Evolutionary conservation across 495 filamentous ascomycete genomes (phyloP), one percentile per base, ranked within the genome.

Genomic region (Talaromyces liani): DNA sequence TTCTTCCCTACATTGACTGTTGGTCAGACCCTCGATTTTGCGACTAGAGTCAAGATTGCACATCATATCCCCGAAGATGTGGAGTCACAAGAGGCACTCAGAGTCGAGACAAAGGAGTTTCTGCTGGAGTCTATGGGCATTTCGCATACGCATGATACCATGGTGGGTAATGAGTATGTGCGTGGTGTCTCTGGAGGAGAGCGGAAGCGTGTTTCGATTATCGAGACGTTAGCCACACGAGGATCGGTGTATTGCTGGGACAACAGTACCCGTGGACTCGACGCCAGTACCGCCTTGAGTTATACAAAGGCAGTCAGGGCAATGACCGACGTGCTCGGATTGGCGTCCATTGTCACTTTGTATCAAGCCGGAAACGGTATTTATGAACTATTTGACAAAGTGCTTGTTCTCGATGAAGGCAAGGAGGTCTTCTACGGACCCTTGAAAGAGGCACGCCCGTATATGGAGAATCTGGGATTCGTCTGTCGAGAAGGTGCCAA

Each of bases 141-240:
- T 56, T 83, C 90, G 64, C 90, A 94, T 69, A 93, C 90, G 0
- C 79, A 82, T n/a, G 79, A 90, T 67, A 95, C 91, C 0, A 87
- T 91, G 64, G 89, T 94, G 20, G 91, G 91, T 10, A 88, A 91
- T 64, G 84, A 85, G 6, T 90, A 86, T 64, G 82, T 92, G 47
- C 88, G 91, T 24, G 91, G 91, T 67, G 85, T 96, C n/a, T 91
- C 87, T 4, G 91, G 91, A 45, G 91, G 91, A 49, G 91, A 96
- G 73, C 85, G 91, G 59, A 90, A 90, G 69, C 85, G 85, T 59
- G 85, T 89, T 2, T 87, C 83, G 0, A 88, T 89, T 70, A 82
- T 85, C 0, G 87, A 90, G 68, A 86, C 82, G 2, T 67, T 89
- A 24, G 84, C 85, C 2, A 81, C 84, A 3, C 83, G 84, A 64